Conservation (phyloP, 306 rosid genomes). For the Cicer pinnatifidum region DNA sequence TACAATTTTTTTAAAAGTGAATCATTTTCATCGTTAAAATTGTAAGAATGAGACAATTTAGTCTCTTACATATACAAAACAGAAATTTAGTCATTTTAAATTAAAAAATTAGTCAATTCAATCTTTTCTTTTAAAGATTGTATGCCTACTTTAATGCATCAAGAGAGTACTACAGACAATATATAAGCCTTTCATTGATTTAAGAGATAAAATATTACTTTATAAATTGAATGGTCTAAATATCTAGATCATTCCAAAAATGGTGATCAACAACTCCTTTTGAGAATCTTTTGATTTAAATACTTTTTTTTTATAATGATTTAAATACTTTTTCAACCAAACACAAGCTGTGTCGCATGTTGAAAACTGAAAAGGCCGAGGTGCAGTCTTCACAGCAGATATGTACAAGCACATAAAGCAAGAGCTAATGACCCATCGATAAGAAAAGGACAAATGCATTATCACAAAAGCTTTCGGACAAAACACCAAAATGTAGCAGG, state of each 20-base stretch:
- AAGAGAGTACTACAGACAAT: too few relatives aligned
- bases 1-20: too few relatives aligned
- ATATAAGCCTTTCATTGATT: too few relatives aligned
- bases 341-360: conserved; percentile 37
- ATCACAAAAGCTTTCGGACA: conserved; percentile 22
- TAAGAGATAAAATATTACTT: too few relatives aligned
- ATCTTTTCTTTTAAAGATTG: too few relatives aligned
- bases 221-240: too few relatives aligned
- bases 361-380: conserved; percentile 41
- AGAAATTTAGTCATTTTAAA: too few relatives aligned
- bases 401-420: conserved; percentile 29
- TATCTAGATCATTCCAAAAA: not conserved
- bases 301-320: not conserved
- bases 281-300: conserved; percentile 2
- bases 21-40: too few relatives aligned
- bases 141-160: too few relatives aligned
- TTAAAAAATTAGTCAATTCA: too few relatives aligned
- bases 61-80: too few relatives aligned
- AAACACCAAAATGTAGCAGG: conserved; percentile 39
- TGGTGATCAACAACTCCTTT: not conserved
- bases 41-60: too few relatives aligned
- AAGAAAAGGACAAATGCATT: conserved; percentile 30
- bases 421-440: conserved; percentile 37
- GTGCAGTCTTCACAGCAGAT: conserved; percentile 18
- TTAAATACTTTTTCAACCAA: conserved; percentile 15